Base-by-base conservation (phyloP, 75 land plant genomes). In the Sequoiadendron giganteum region DNA sequence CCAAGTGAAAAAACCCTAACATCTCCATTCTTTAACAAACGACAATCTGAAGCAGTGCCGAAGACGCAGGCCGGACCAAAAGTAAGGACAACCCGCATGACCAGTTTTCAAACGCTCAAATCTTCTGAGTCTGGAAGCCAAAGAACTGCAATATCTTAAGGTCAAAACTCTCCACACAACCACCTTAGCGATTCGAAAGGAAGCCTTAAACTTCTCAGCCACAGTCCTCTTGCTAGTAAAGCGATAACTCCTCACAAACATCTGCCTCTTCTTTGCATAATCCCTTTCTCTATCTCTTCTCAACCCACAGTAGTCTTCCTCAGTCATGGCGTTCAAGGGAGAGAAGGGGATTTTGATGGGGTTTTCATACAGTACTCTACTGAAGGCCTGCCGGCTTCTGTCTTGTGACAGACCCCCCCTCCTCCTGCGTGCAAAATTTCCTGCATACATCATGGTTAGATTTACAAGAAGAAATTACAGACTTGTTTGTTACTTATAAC, bases 221-320 rank as follows among this genome's bases (percentile, higher is more conserved):
- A 90, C 10, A 14, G 85, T 91, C 89, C 47, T 87, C 61, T 90
- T 92, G 75, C 90, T 58, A 56, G 91, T 75, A 90, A 94, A 92
- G 38, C 89, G 91, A 85, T 94, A 94, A 90, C 93, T 92, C 85
- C 91, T 84, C 54, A 94, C 84, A 83, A 94, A 94, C 7, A 91
- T 83, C 90, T 92, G 93, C 80, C 95, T 87, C 89, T 90, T 91
- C 86, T 94, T 93, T 81, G 87, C 56, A 79, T 73, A 87, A 56
- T 82, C 47, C 43, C 28, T 32, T 28, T 30, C 84, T 45, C 84
- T 21, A 0, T n/a, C 15, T n/a, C 2, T 82, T 43, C 49, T 43
- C 30, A 25, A 9, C 0, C 49, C 47, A 10, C 4, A n/a, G 43
- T 47, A 82, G 2, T 81, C 30, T n/a, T 82, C 84, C 32, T 82